Percentiles rank a stretch among this genome's conserved stretches.
Evolutionary conservation across 163 green algal species (phyloP).

Genomic region (Volvox carteri): DNA sequence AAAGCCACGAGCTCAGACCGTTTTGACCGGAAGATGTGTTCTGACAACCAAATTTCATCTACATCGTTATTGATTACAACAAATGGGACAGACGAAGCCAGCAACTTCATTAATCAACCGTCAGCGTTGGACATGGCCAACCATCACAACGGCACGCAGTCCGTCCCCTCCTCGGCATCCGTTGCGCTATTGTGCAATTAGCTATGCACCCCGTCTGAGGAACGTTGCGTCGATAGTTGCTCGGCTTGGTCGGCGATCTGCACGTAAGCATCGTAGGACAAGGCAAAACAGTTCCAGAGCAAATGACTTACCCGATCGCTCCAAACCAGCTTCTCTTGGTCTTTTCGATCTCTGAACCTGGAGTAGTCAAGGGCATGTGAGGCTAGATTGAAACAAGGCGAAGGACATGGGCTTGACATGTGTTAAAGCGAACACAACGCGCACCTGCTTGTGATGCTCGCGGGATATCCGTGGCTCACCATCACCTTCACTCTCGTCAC

Average conservation of each 20-base stretch:
- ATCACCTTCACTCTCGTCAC: background rate
- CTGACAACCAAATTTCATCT: background rate
- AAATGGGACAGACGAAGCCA: background rate
- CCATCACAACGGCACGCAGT: background rate
- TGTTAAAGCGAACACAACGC: too few species aligned
- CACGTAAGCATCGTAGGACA: background rate
- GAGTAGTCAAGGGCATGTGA: background rate
- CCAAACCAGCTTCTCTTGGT: background rate
- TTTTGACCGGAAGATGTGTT: background rate
- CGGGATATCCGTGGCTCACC: constrained; percentile 43
- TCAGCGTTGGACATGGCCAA: background rate
- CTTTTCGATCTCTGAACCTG: constrained; percentile 37
- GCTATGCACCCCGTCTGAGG: background rate
- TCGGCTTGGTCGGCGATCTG: background rate
- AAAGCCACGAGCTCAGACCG: background rate
- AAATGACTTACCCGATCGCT: constrained; percentile 20
- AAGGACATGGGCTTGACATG: background rate
- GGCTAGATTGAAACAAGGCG: background rate
- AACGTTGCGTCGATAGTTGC: background rate
- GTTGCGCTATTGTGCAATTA: background rate
- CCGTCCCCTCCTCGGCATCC: background rate
- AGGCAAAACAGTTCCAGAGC: background rate
- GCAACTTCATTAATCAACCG: background rate
- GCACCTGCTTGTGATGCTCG: constrained; percentile 37
- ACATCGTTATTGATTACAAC: background rate